Conservation (phyloP, 1,284 basidiomycete genomes). For the Papiliotrema nemorosa region DNA sequence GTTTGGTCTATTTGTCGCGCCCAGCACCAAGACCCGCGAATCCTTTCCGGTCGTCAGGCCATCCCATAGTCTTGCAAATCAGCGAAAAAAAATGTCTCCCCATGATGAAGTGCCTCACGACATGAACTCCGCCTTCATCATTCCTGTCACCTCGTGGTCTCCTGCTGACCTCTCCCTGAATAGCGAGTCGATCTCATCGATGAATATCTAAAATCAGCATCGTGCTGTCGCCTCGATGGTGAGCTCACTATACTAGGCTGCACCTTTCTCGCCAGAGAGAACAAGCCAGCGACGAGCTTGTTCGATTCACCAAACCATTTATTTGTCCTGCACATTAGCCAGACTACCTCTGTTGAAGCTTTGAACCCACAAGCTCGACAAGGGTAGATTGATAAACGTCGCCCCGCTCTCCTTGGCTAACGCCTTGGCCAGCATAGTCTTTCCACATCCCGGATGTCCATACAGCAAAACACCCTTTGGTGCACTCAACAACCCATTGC, state of each 20-base stretch:
- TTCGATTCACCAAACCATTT: conserved; percentile 99
- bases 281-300: conserved; percentile 87
- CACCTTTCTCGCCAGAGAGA: conserved; percentile 69
- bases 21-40: conserved; percentile 81
- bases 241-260: conserved; percentile 62
- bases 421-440: conserved; percentile 93
- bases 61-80: conserved; percentile 78
- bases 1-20: conserved; percentile 87
- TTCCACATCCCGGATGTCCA: conserved; percentile 89
- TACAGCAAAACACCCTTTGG: conserved; percentile 72
- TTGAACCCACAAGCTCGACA: conserved; percentile 58
- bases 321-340: conserved; percentile 54
- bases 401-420: conserved; percentile 94
- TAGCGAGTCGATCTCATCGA: conserved; percentile 84
- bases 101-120: conserved; percentile 59
- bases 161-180: conserved; percentile 77
- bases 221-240: not conserved
- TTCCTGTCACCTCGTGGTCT: conserved; percentile 96
- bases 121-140: conserved; percentile 99
- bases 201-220: conserved; percentile 57
- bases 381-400: conserved; percentile 88
- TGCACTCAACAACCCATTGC: conserved; percentile 57
- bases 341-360: conserved; percentile 50
- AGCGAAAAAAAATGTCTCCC: not conserved
- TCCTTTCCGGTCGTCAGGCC: conserved; percentile 77